Base-by-base conservation (phyloP, 2,329 filamentous ascomycete genomes). In the Trichoderma sp. region DNA sequence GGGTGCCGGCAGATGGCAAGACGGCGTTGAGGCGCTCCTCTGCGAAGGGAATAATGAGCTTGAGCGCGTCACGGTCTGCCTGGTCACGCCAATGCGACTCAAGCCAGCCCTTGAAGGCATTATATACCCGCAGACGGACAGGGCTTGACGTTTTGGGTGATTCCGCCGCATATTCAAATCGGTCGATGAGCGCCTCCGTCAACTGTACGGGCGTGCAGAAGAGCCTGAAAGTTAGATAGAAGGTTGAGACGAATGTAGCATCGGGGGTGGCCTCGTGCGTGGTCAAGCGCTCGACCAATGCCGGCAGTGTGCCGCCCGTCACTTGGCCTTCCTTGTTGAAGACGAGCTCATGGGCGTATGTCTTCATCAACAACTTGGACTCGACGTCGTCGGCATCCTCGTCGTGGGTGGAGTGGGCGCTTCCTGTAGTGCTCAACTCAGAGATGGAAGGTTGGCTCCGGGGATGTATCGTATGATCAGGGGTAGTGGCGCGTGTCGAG, bases 91-190 rank as follows among this genome's bases (percentile, higher is more conserved):
- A 99, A 77, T 99, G 93, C 7, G 91, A 95, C 79, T 98, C 95
- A 21, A 99, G 81, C 95, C 95, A 99, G 48, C 91, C 91, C 78
- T 99, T 99, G 83, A 99, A 92, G 64, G 93, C 89, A 74, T 99
- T 98, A 81, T 96, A 98, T 1, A 98, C 92, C 59, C 95, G 88
- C 55, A 99, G 81, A 58, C 93, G 88, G 24, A 98, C 94, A 0
- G 94, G 92, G 3, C 83, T 85, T 24, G 93, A 88, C 68, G 93
- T 78, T 66, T 88, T 85, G 24, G 88, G 86, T 55, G 89, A 90
- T 66, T 95, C 90, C 14, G 87, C 90, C 44, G 97, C 90, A 71
- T 97, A 97, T 66, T 97, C 91, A 75, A 96, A 99, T 34, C 96
- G 89, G 65, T 95, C 90, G 61, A 96, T 90, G n/a, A 99, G 83